Evolutionary conservation across 768 basidiomycete genomes (phyloP), one percentile per base, ranked within the genome.

Genomic region (Trametes gibbosa): DNA sequence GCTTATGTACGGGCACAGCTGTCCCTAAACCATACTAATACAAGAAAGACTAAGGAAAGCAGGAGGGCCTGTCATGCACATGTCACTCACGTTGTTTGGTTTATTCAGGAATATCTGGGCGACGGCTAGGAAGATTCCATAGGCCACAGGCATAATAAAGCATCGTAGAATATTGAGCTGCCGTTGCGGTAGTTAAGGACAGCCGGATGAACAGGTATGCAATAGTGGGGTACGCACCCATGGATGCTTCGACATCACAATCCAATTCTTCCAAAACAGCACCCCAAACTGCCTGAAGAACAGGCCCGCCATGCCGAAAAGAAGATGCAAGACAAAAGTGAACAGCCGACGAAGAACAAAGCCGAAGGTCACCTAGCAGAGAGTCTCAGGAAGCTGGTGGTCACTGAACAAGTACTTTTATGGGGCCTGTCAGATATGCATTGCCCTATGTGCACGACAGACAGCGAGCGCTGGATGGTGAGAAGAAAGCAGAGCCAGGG

Each of bases 251-350:
- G 80, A 83, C 27, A 89, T 75, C 0, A 87, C 77, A 42, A 89
- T 87, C 85, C 84, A 87, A 63, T 89, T 89, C 76, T 90, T 90
- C 81, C 83, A 80, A 55, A 82, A 79, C 21, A 90, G 71, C 2
- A 81, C 83, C 3, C 72, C 70, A 55, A 86, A 79, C 73, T 90
- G 88, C 29, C 80, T 77, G 76, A 82, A 81, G 68, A 88, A 86
- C 35, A 85, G 56, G 19, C 35, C 47, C 39, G 42, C 40, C 32
- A 46, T 37, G 17, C 6, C 37, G 46, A 25, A 48, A 27, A 39
- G 37, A 14, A 39, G 13, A 4, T 14, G 13, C 10, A 14, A 4
- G 37, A 3, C 3, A 39, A 14, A 39, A 14, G 13, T 14, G 10
- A 39, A 39, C 34, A 35, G 37, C 29, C 29, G 29, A 32, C 29